Base-by-base conservation (phyloP, 805 yeast species). In the Huiozyma naganishii region DNA sequence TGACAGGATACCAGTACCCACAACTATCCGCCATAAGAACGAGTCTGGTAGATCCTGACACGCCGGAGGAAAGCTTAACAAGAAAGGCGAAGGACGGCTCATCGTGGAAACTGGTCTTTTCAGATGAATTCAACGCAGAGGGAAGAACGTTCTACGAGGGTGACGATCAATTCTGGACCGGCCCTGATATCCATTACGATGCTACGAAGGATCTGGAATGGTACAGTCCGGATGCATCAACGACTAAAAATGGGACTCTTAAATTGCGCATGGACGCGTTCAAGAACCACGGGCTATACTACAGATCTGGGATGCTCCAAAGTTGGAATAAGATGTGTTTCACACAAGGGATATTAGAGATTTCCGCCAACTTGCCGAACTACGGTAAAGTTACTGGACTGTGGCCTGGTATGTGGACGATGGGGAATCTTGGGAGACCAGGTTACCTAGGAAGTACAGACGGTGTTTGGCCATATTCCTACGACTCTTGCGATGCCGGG, bases 381-480 rank as follows among this genome's bases (percentile, higher is more conserved):
- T 75, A 74, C 52, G 95, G 95, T 54, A 68, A 76, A 45, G 72
- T 80, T 28, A 70, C 82, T 5, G 97, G 97, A 17, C 68, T 89
- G 50, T 89, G 97, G 97, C 97, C 97, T 0, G 97, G 96, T 70
- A 53, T 86, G 46, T 89, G 97, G 97, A 74, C 95, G 5, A 71
- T 89, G 77, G 97, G 97, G 37, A 89, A 89, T 58, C 70, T 89
- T 50, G 97, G 83, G 27, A 77, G 97, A 53, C 94, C 97, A 0
- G 97, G 97, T 7, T 89, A 77, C 59, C 65, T 78, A 68, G 86
- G 95, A 5, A 71, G 90, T 6, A 79, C 95, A 3, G 95, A 89
- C 23, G 97, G 97, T 48, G 81, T 84, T 29, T 89, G 97, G 97
- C 97, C 97, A 4, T 89, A 88, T 56, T 70, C 90, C 1, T 89